These are phyloP conservation scores for Hymenoscyphus fraxineus DNA, from an alignment of 2,329 filamentous ascomycete species.

Conservation along the genomic window DNA sequence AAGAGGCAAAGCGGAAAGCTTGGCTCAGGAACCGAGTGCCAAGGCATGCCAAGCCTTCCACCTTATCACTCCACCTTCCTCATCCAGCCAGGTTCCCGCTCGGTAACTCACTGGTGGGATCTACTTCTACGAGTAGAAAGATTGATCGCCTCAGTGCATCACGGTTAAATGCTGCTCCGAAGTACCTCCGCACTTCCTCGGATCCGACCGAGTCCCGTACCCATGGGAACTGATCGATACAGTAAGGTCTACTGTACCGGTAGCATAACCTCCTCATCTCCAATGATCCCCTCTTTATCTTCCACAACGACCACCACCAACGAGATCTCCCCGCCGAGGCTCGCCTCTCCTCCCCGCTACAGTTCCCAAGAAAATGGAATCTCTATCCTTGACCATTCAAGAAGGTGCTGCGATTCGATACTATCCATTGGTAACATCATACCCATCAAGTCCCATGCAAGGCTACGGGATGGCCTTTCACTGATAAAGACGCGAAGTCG, in stretches of 20 bases:
- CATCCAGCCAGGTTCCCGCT: not conserved
- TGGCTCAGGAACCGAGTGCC: conserved; percentile 6
- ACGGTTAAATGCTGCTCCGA: too few relatives aligned
- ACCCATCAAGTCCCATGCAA: conserved; percentile 1
- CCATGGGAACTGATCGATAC: not conserved
- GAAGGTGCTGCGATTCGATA: conserved; percentile 6
- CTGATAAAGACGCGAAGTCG: conserved; percentile 10
- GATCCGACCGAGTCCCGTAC: not conserved
- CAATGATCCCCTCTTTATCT: not conserved
- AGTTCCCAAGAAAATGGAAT: conserved; percentile 1
- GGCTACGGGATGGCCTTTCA: not conserved
- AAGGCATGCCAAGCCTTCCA: not conserved
- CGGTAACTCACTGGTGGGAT: not conserved
- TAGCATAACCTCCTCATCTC: conserved; percentile 5
- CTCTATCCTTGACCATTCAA: not conserved
- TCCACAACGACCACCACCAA: not conserved
- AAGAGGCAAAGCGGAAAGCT: too few relatives aligned
- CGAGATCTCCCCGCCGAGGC: not conserved
- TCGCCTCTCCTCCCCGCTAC: not conserved
- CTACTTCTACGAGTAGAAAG: too few relatives aligned
- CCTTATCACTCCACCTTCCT: conserved; percentile 2
- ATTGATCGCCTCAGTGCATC: not conserved
- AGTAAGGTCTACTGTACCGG: not conserved
- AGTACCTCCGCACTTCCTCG: too few relatives aligned
- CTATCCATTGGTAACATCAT: not conserved